phyloP scores from a whole-genome alignment of 139 green algal species.

The Asterochloris erici region DNA sequence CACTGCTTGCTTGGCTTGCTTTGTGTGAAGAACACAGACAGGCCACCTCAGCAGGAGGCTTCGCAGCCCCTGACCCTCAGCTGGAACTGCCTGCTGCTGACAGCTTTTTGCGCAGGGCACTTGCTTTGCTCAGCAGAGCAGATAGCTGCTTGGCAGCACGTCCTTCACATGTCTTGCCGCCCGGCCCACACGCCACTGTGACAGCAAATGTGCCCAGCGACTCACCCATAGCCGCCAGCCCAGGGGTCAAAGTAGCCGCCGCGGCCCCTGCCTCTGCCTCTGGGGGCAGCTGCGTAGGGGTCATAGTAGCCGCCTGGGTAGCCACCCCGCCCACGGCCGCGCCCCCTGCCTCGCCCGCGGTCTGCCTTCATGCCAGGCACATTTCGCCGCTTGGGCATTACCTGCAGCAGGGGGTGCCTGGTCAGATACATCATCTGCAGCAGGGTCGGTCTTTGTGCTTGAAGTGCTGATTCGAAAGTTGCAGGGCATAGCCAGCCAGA shows the following conservation, averaged over 20 bases:
- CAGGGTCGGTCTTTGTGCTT: neutral
- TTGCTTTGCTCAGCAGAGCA: no score
- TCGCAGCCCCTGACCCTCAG: no score
- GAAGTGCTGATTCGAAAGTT: neutral
- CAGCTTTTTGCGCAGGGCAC: no score
- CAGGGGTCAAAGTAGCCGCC: constrained; percentile 18
- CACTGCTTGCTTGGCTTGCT: no score
- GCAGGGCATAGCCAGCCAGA: neutral
- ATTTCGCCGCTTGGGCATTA: constrained; percentile 92
- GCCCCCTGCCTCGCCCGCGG: constrained; percentile 13
- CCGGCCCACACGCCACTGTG: neutral
- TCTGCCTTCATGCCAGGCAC: constrained; percentile 82
- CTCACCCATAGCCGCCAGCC: neutral
- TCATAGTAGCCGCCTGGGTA: constrained; percentile 12
- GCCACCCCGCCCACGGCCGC: constrained; percentile 51
- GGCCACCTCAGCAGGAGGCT: no score
- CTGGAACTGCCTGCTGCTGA: no score
- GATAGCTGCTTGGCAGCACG: no score
- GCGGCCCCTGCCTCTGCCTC: constrained; percentile 11
- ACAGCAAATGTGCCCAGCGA: neutral
- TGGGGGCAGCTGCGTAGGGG: no score
- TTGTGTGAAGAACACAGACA: no score
- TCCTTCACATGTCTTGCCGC: no score
- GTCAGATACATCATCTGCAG: neutral
- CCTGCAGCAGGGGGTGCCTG: constrained; percentile 39